Percentiles rank a stretch among this genome's conserved stretches.
phyloP scores from a whole-genome alignment of 192 early-diverging fungal genomes.

The Coemansia sp. region DNA sequence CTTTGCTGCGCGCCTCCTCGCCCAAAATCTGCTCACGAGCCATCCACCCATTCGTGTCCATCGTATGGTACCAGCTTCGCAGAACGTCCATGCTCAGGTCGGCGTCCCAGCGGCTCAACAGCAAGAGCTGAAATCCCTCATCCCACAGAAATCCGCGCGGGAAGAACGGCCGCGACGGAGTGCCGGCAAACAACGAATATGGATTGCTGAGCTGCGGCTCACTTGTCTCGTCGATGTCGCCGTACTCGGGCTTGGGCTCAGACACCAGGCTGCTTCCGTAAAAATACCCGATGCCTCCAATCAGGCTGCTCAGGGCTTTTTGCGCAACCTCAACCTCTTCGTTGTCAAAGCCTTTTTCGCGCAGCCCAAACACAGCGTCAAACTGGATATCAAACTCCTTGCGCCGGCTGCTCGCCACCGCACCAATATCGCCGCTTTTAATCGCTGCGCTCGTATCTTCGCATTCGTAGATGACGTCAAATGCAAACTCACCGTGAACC shows the following conservation, averaged over 20 bases:
- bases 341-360: constrained; percentile 59
- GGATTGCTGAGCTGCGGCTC: constrained; percentile 67
- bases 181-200: constrained; percentile 71
- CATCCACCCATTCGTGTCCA: constrained; percentile 88
- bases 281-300: constrained; percentile 85
- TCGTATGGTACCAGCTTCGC: constrained; percentile 72
- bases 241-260: constrained; percentile 62
- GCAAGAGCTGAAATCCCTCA: constrained; percentile 86
- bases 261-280: constrained; percentile 40
- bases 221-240: constrained; percentile 49
- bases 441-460: constrained; percentile 17
- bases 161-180: constrained; percentile 91
- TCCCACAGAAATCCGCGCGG: constrained; percentile 97
- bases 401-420: constrained; percentile 20
- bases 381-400: constrained; percentile 71
- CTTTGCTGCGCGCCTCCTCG: constrained; percentile 86
- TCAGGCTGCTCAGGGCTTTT: constrained; percentile 73
- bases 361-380: constrained; percentile 68
- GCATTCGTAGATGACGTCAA: constrained; percentile 46
- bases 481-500: constrained; percentile 35
- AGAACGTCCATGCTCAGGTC: constrained; percentile 84
- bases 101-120: constrained; percentile 85
- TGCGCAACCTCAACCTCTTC: constrained; percentile 72
- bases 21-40: constrained; percentile 92
- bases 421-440: constrained; percentile 21